Conservation (phyloP, 2,329 filamentous ascomycete species). For the Fusarium metavorans region DNA sequence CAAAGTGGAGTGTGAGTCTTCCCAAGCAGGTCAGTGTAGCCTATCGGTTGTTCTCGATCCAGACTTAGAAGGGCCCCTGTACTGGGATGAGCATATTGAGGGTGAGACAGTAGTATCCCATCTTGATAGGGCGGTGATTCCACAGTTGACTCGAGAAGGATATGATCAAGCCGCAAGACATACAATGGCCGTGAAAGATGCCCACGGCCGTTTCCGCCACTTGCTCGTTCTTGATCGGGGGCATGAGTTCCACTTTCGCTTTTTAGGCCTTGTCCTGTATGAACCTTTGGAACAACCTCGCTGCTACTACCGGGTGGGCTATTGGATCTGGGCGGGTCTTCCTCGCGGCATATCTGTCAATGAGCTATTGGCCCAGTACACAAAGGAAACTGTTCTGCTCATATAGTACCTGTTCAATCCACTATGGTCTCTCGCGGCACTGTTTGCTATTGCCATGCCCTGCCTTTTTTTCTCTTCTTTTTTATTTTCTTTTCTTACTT, state of each 20-base stretch:
- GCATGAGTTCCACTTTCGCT: neutral
- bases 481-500: too few relatives aligned
- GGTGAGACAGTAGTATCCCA: neutral
- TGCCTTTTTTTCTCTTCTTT: too few relatives aligned
- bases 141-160: neutral
- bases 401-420: neutral
- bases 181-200: neutral
- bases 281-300: neutral
- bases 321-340: neutral
- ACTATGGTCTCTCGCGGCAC: neutral
- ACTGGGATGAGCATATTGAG: neutral
- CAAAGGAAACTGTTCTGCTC: neutral
- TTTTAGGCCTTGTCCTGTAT: neutral
- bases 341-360: neutral
- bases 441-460: too few relatives aligned
- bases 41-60: neutral
- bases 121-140: neutral
- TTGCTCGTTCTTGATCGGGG: neutral
- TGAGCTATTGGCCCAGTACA: neutral
- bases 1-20: neutral
- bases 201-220: neutral
- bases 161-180: neutral
- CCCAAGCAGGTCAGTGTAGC: neutral
- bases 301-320: neutral
- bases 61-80: neutral